Conservation (phyloP, 257 asterid species). For the Ehretia macrophylla region DNA sequence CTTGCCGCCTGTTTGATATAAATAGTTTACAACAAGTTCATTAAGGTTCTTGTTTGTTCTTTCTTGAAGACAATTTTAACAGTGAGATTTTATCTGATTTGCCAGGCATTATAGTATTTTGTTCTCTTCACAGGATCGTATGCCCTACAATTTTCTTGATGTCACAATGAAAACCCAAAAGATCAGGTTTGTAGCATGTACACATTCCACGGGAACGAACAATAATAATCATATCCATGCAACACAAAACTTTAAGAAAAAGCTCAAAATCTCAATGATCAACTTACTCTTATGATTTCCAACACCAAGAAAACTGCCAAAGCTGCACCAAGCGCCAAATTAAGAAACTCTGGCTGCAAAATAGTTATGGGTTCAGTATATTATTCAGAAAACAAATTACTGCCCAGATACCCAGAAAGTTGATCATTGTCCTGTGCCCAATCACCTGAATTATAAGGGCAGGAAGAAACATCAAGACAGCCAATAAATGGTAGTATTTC, state of each 20-base stretch:
- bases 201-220: no score
- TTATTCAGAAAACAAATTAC: not conserved
- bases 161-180: no score
- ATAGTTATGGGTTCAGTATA: slow-evolving; percentile 10
- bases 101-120: no score
- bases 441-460: slow-evolving; percentile 49
- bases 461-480: slow-evolving; percentile 53
- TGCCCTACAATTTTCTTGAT: no score
- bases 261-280: slow-evolving; percentile 9
- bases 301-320: slow-evolving; percentile 77
- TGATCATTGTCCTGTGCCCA: slow-evolving; percentile 4
- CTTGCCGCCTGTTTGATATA: no score
- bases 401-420: not conserved
- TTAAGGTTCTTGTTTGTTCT: no score
- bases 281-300: slow-evolving; percentile 89
- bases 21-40: no score
- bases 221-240: no score
- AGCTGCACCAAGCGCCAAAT: slow-evolving; percentile 93
- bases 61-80: no score
- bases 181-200: no score
- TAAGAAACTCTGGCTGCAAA: slow-evolving; percentile 49
- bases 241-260: slow-evolving; percentile 3
- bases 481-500: slow-evolving; percentile 93
- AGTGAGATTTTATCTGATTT: no score
- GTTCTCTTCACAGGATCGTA: no score